Base-by-base conservation (phyloP, 2,329 filamentous ascomycete genomes). In the Beauveria medogensis region DNA sequence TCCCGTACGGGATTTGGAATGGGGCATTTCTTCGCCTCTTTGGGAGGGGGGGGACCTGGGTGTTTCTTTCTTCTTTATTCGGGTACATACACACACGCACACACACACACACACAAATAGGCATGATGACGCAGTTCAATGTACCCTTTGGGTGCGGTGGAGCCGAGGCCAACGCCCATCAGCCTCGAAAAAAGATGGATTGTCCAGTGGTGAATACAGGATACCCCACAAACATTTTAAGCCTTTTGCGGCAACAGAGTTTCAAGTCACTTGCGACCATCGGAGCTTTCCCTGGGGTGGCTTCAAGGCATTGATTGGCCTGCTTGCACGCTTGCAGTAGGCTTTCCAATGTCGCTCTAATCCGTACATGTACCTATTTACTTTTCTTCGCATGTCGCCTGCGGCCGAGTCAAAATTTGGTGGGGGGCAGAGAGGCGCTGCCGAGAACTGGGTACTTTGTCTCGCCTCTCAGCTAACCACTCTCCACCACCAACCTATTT, bases 251-350 rank as follows among this genome's bases (percentile, higher is more conserved):
- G 48, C 24, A 51, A 50, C 18, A 55, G 14, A 26, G 40, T 55
- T 55, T n/a, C 2, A 26, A 16, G 46, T 37, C 37, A n/a, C 50
- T 47, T 54, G 58, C 58, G 58, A 60, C 51, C 41, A 60, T 60
- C 58, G 58, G 58, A 60, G 58, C n/a, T 37, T 41, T 22, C 44
- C 28, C 22, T 26, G 48, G 24, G 26, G 22, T 26, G 46, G 44
- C 46, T 41, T 58, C n/a, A 7, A 26, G 18, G 18, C 34, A 34
- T 34, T 34, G 30, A 34, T 12, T 34, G 30, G 30, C 30, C 30
- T 34, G 12, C 12, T 34, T 34, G 30, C 30, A 34, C 30, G 30
- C 30, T 34, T 34, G 30, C 30, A 34, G 30, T 30, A 34, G 30
- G 7, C 26, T 5, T 34, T 12, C 4, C 34, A 37, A 37, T 37